These are phyloP conservation scores for Encephalitozoon cuniculi DNA, from an alignment of 371 early-diverging fungal genomes.

Conservation along the genomic window DNA sequence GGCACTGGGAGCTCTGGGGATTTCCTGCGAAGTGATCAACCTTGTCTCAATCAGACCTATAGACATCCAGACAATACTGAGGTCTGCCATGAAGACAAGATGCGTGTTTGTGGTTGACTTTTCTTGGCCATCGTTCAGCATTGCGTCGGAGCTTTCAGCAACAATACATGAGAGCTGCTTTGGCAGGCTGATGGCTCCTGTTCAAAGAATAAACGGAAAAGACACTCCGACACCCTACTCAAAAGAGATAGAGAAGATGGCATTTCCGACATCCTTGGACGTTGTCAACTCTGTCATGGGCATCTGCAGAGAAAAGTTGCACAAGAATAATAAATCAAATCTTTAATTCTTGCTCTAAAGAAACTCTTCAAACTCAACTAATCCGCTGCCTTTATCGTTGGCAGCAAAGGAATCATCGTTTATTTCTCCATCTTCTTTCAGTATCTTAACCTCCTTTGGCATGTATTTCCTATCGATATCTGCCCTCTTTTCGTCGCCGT, in stretches of 20 bases:
- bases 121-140: constrained; percentile 88
- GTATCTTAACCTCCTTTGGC: constrained; percentile 85
- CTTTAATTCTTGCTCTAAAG: background rate
- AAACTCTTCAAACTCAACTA: constrained; percentile 39
- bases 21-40: constrained; percentile 84
- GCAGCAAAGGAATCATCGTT: constrained; percentile 66
- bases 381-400: background rate
- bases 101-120: constrained; percentile 88
- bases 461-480: constrained; percentile 92
- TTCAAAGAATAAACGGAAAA: constrained; percentile 83
- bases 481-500: constrained; percentile 86
- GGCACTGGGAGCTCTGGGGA: constrained; percentile 71
- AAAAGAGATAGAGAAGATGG: constrained; percentile 75
- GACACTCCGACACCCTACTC: constrained; percentile 97
- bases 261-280: constrained; percentile 72
- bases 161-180: constrained; percentile 83
- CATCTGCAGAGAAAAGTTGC: background rate
- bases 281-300: constrained; percentile 64
- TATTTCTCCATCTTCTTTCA: constrained; percentile 85
- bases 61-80: constrained; percentile 79
- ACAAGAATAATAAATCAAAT: background rate
- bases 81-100: constrained; percentile 90
- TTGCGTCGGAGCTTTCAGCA: constrained; percentile 89
- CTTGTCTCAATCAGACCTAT: constrained; percentile 89
- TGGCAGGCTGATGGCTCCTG: constrained; percentile 74